phyloP scores from a whole-genome alignment of 805 yeast genomes.

The Candida suzukii region DNA sequence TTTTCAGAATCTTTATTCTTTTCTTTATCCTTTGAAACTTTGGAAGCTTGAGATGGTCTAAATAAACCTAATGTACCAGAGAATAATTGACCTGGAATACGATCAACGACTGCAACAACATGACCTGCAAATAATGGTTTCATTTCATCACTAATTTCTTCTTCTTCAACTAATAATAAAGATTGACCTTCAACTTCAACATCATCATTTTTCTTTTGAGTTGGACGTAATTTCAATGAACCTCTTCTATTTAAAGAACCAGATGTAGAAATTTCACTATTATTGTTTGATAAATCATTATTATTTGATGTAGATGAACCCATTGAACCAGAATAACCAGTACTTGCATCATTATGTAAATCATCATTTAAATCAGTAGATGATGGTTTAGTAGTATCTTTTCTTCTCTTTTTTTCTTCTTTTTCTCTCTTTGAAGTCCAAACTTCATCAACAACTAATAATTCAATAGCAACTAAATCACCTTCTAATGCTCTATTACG shows the following conservation, averaged over 20 bases:
- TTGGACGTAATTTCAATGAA: constrained; percentile 89
- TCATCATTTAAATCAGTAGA: constrained; percentile 48
- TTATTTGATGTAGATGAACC: constrained; percentile 24
- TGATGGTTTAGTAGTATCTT: constrained; percentile 21
- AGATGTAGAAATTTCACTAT: constrained; percentile 25
- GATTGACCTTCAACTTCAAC: constrained; percentile 99
- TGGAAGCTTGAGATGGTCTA: constrained; percentile 91
- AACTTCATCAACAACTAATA: constrained; percentile 92
- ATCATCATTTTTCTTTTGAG: constrained; percentile 95
- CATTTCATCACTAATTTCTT: constrained; percentile 85
- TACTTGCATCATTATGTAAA: constrained; percentile 75
- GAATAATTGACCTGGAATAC: constrained; percentile 94
- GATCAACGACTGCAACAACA: constrained; percentile 94
- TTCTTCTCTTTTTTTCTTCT: constrained; percentile 91
- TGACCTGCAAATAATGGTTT: constrained; percentile 97
- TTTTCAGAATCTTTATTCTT: constrained; percentile 26
- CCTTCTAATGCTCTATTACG: constrained; percentile 97
- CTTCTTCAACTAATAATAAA: constrained; percentile 84
- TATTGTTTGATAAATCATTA: constrained; percentile 16
- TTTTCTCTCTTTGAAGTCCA: constrained; percentile 96
- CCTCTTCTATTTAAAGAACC: constrained; percentile 65
- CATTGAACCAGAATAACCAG: constrained; percentile 28
- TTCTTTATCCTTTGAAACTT: constrained; percentile 54
- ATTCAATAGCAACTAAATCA: constrained; percentile 91
- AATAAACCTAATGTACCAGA: constrained; percentile 90